A percentile compares a stretch with the other conserved stretches of the same genome.
Conservation (phyloP, 164 flowering plant genomes). For the Santalum album region DNA sequence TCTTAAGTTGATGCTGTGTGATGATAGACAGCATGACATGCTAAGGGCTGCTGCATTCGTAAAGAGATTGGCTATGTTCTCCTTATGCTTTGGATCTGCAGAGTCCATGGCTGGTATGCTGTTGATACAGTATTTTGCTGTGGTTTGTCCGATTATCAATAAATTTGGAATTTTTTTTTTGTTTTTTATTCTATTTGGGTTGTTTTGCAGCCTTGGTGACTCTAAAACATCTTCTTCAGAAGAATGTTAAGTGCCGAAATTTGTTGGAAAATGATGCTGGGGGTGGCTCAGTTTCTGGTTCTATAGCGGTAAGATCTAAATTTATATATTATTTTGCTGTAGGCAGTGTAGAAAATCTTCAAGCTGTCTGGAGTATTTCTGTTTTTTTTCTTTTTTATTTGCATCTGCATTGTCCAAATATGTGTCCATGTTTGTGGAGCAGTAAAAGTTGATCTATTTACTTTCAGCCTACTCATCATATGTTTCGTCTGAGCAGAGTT, state of each 20-base stretch:
- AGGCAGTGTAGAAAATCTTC: no score
- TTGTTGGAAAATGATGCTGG: slow-evolving; percentile 90
- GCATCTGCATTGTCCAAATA: no score
- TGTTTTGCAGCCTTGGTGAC: slow-evolving; percentile 72
- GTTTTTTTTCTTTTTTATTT: no score
- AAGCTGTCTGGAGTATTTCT: no score
- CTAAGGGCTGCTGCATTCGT: slow-evolving; percentile 91
- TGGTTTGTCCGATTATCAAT: neutral
- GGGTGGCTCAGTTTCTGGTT: slow-evolving; percentile 91
- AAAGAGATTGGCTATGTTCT: slow-evolving; percentile 82
- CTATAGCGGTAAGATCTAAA: slow-evolving; percentile 53
- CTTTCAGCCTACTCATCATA: no score
- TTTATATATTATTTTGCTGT: no score
- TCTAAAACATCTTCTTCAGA: slow-evolving; percentile 69
- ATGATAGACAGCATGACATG: slow-evolving; percentile 96
- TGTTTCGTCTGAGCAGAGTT: no score
- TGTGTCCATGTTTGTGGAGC: no score
- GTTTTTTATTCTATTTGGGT: no score
- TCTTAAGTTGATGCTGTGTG: slow-evolving; percentile 80
- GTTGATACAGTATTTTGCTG: neutral
- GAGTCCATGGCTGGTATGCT: slow-evolving; percentile 83
- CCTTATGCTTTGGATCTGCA: slow-evolving; percentile 71
- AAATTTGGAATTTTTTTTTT: no score
- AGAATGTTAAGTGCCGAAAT: slow-evolving; percentile 78
- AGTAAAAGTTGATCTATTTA: no score